phyloP scores from a whole-genome alignment of 139 green algal species.

The Tetradesmus obliquus region DNA sequence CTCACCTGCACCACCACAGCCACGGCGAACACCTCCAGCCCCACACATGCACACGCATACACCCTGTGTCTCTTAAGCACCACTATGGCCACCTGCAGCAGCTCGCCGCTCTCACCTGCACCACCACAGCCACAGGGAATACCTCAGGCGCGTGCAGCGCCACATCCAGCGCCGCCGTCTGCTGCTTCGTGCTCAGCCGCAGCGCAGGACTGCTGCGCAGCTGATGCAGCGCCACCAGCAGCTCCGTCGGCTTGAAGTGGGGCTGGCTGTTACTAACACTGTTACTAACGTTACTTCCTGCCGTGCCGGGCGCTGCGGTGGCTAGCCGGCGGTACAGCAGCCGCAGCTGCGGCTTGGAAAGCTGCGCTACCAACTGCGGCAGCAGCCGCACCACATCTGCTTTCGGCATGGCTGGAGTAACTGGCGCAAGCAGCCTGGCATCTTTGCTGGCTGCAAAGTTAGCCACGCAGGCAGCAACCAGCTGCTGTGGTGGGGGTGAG shows the following conservation, averaged over 20 bases:
- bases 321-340: constrained; percentile 32
- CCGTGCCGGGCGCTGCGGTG: not conserved
- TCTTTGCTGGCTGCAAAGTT: not conserved
- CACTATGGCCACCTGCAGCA: not conserved
- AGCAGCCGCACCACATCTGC: constrained; percentile 51
- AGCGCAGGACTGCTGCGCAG: constrained; percentile 24
- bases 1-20: constrained; percentile 19
- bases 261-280: constrained; percentile 11
- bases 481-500: constrained; percentile 37
- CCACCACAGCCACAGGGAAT: constrained; percentile 53
- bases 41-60: too few species aligned
- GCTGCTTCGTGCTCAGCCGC: constrained; percentile 34
- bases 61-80: too few species aligned
- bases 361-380: constrained; percentile 49
- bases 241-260: constrained; percentile 68
- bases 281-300: too few species aligned
- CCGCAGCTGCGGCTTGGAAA: constrained; percentile 43
- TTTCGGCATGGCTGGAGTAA: constrained; percentile 54
- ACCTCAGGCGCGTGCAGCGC: constrained; percentile 69
- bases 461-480: constrained; percentile 57
- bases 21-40: constrained; percentile 57
- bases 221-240: constrained; percentile 75
- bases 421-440: constrained; percentile 49
- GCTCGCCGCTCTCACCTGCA: not conserved
- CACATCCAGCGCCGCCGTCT: constrained; percentile 69